Percentiles rank a stretch among this genome's conserved stretches.
Evolutionary conservation across 495 filamentous ascomycete genomes (phyloP).

Genomic region (Lichenothelia convexa): DNA sequence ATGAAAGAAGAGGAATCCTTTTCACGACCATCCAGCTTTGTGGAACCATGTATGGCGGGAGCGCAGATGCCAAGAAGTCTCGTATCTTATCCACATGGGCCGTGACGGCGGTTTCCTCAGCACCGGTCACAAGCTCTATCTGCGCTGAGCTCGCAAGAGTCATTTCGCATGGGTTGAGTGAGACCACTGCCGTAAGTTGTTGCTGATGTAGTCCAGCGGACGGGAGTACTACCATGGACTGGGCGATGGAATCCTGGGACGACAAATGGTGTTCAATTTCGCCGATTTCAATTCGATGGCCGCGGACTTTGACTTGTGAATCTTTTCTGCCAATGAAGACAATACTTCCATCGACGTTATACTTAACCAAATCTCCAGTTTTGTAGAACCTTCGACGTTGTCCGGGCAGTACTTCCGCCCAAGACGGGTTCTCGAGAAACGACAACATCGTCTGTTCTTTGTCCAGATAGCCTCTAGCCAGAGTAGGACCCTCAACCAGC

Average conservation of each 20-base stretch:
- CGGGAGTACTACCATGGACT: too few relatives aligned
- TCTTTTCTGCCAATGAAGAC: constrained; percentile 58
- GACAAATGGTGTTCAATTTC: constrained; percentile 51
- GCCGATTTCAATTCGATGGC: constrained; percentile 55
- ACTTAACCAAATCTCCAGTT: constrained; percentile 50
- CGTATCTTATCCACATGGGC: background rate
- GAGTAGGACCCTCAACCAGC: constrained; percentile 61
- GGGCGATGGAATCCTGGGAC: constrained; percentile 15
- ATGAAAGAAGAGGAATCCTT: constrained; percentile 39
- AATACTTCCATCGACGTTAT: constrained; percentile 51
- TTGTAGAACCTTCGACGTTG: too few relatives aligned
- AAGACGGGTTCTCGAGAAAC: too few relatives aligned
- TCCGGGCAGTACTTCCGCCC: too few relatives aligned
- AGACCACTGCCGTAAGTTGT: too few relatives aligned
- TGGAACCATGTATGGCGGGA: constrained; percentile 56
- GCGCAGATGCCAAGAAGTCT: constrained; percentile 16
- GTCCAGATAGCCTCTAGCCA: constrained; percentile 68
- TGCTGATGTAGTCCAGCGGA: too few relatives aligned
- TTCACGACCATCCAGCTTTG: constrained; percentile 46
- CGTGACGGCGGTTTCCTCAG: too few relatives aligned
- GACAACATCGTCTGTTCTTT: constrained; percentile 53
- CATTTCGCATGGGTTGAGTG: too few relatives aligned
- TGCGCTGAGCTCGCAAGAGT: too few relatives aligned
- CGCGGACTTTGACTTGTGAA: constrained; percentile 68
- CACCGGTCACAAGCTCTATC: too few relatives aligned